These are phyloP conservation scores for Phytophthora cactorum DNA, from an alignment of 352 stramenopile genomes.

Conservation along the genomic window DNA sequence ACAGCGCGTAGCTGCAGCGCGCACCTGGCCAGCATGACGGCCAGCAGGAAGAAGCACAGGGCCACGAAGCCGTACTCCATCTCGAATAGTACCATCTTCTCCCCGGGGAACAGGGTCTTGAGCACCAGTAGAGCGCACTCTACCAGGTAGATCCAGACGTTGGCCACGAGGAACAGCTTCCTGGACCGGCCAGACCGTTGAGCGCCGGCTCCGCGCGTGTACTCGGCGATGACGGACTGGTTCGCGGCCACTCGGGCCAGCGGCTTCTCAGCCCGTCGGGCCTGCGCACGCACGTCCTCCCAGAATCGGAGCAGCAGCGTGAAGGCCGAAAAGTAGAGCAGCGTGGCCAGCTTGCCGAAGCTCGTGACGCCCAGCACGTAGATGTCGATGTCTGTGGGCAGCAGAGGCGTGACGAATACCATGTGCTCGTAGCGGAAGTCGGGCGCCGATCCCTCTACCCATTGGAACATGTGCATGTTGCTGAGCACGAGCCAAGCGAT, in stretches of 20 bases:
- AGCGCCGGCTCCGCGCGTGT: slow-evolving; percentile 55
- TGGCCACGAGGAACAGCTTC: slow-evolving; percentile 80
- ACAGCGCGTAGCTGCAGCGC: slow-evolving; percentile 55
- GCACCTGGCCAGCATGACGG: slow-evolving; percentile 67
- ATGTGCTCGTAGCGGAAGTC: slow-evolving; percentile 75
- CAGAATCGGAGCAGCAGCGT: slow-evolving; percentile 83
- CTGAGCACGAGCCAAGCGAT: slow-evolving; percentile 79
- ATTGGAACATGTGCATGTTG: slow-evolving; percentile 86
- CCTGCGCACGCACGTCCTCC: slow-evolving; percentile 74
- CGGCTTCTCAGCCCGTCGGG: slow-evolving; percentile 57
- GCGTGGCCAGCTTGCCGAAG: slow-evolving; percentile 76
- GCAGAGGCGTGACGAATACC: slow-evolving; percentile 69
- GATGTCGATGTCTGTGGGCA: slow-evolving; percentile 82
- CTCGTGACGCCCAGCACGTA: slow-evolving; percentile 82
- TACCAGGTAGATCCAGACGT: slow-evolving; percentile 85
- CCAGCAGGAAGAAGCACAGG: slow-evolving; percentile 79
- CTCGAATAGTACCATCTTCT: slow-evolving; percentile 70
- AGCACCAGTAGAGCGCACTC: slow-evolving; percentile 73
- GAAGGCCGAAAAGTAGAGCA: slow-evolving; percentile 86
- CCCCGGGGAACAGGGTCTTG: slow-evolving; percentile 69
- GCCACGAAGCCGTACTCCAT: slow-evolving; percentile 76
- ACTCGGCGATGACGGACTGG: slow-evolving; percentile 78
- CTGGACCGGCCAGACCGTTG: slow-evolving; percentile 54
- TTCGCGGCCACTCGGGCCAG: slow-evolving; percentile 67
- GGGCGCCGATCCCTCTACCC: slow-evolving; percentile 56